phyloP scores from a whole-genome alignment of 2,329 filamentous ascomycete genomes.

The Paracorniculantispora psalliotae region DNA sequence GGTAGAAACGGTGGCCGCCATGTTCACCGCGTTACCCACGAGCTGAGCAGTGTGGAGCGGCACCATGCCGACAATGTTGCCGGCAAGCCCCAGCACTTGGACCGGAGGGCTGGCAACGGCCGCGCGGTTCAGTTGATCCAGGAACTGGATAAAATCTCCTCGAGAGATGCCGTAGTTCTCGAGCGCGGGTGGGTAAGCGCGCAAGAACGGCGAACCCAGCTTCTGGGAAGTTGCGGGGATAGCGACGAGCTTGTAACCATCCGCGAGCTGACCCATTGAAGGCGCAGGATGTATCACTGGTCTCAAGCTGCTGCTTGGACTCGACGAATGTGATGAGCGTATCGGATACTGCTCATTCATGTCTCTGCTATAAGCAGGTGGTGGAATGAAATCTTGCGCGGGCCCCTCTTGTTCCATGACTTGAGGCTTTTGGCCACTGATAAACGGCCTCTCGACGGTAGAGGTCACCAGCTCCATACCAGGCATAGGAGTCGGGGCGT shows the following conservation, averaged over 20 bases:
- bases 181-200: slow-evolving; percentile 18
- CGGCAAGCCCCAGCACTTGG: slow-evolving; percentile 16
- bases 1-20: slow-evolving; percentile 11
- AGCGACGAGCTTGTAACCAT: slow-evolving; percentile 15
- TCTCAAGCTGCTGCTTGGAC: background rate
- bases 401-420: background rate
- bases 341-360: no score
- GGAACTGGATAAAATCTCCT: slow-evolving; percentile 16
- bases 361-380: background rate
- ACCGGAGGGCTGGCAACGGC: slow-evolving; percentile 19
- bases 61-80: slow-evolving; percentile 17
- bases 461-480: background rate
- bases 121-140: slow-evolving; percentile 19
- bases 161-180: slow-evolving; percentile 13
- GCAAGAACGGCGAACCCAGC: slow-evolving; percentile 18
- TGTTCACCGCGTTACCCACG: slow-evolving; percentile 13
- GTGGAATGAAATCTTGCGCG: background rate
- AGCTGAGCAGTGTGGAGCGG: slow-evolving; percentile 18
- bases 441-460: background rate
- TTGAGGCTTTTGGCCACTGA: background rate
- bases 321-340: background rate
- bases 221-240: slow-evolving; percentile 18
- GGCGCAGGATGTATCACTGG: background rate
- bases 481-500: background rate
- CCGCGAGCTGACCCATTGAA: background rate